Conservation (phyloP, 176 grass and related monocot genomes). For the Musa itinerans region DNA sequence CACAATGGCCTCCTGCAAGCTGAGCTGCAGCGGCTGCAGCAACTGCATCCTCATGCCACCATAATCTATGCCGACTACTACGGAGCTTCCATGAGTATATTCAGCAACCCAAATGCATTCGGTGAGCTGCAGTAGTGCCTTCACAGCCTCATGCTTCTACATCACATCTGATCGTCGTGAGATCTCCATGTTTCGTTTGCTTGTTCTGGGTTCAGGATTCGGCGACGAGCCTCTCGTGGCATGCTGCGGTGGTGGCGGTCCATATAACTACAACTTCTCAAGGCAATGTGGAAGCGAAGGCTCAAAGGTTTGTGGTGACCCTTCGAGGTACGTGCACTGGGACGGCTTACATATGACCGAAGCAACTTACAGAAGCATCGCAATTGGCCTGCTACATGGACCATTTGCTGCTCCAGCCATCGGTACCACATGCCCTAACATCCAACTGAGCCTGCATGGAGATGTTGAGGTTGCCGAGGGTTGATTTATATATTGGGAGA, state of each 20-base stretch:
- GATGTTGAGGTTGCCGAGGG: too few species aligned
- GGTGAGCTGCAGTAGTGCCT: not conserved
- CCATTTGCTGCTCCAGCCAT: not conserved
- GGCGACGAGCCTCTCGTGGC: not conserved
- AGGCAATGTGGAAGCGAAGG: not conserved
- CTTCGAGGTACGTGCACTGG: not conserved
- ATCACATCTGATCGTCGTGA: not conserved
- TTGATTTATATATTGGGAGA: too few species aligned
- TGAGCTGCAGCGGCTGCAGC: not conserved
- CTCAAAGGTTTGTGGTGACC: not conserved
- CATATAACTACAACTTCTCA: not conserved
- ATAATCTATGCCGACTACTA: conserved; percentile 11
- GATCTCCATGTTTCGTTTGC: not conserved
- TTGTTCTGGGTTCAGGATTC: not conserved
- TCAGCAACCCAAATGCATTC: not conserved
- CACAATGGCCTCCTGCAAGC: not conserved
- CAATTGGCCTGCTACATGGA: not conserved
- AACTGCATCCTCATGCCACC: not conserved
- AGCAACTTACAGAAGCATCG: not conserved
- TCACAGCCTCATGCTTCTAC: not conserved
- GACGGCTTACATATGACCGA: conserved; percentile 2
- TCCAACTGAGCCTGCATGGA: not conserved
- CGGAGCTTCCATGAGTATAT: not conserved
- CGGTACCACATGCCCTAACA: not conserved
- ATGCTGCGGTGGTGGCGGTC: conserved; percentile 12